These are phyloP conservation scores for Dictyostelium purpureum DNA, from an alignment of 78 protist genomes.

Conservation along the genomic window DNA sequence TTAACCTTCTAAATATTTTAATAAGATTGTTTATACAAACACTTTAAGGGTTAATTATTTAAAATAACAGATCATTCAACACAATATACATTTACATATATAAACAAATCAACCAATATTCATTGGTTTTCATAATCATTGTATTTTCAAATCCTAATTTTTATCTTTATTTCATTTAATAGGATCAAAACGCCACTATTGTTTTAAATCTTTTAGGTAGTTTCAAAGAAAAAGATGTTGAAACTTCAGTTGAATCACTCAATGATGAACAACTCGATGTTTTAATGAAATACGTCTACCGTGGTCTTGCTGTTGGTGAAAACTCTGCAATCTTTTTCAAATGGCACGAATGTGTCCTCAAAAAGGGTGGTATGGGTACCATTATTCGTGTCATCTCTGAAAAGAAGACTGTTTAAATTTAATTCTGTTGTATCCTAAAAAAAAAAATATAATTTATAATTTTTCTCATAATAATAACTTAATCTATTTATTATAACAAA, in stretches of 20 bases:
- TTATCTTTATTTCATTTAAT: not conserved
- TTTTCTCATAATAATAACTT: no score
- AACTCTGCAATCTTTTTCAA: conserved; percentile 77
- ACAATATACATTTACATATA: not conserved
- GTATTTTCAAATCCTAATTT: not conserved
- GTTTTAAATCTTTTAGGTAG: conserved; percentile 45
- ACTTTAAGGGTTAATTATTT: no score
- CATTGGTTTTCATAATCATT: not conserved
- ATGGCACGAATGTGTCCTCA: conserved; percentile 82
- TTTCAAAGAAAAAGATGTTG: conserved; percentile 78
- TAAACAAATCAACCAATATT: not conserved
- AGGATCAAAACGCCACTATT: conserved; percentile 61
- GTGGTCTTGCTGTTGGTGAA: conserved; percentile 70
- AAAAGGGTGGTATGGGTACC: conserved; percentile 84
- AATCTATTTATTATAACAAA: not conserved
- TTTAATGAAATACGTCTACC: conserved; percentile 86
- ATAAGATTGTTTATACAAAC: no score
- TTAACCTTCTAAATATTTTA: no score
- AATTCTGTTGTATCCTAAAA: no score
- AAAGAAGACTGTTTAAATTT: conserved; percentile 73
- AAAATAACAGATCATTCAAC: not conserved
- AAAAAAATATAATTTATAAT: no score
- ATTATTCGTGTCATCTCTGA: conserved; percentile 81
- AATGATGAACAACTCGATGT: conserved; percentile 77
- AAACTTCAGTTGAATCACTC: conserved; percentile 50